A percentile compares a stretch with the other conserved stretches of the same genome.
Conservation (phyloP, 805 yeast species). For the Barnettozyma sucrosica region DNA sequence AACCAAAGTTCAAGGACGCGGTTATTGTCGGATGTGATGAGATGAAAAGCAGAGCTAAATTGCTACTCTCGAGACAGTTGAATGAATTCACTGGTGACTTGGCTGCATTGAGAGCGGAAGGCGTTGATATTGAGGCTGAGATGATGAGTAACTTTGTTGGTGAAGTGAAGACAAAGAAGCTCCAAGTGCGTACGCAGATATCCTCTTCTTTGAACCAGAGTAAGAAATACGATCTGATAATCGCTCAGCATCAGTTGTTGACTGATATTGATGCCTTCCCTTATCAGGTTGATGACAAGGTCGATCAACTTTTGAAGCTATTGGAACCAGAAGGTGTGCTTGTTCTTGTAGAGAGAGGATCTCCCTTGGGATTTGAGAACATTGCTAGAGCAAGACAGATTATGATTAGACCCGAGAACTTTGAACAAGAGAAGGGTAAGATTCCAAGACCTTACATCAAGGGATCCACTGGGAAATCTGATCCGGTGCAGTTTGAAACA, state of each 20-base stretch:
- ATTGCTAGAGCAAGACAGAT: slow-evolving; percentile 88
- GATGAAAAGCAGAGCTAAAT: slow-evolving; percentile 78
- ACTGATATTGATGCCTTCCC: slow-evolving; percentile 59
- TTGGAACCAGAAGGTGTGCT: slow-evolving; percentile 76
- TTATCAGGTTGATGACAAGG: slow-evolving; percentile 60
- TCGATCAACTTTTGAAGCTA: slow-evolving; percentile 52
- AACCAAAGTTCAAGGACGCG: slow-evolving; percentile 61
- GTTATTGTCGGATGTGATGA: slow-evolving; percentile 63
- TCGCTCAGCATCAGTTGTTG: slow-evolving; percentile 74
- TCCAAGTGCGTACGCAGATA: slow-evolving; percentile 50
- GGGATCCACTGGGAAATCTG: slow-evolving; percentile 35
- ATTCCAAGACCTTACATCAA: slow-evolving; percentile 64
- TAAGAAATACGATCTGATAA: slow-evolving; percentile 69
- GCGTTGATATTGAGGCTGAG: slow-evolving; percentile 15
- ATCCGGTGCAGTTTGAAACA: slow-evolving; percentile 14
- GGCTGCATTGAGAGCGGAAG: slow-evolving; percentile 17
- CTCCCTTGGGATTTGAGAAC: slow-evolving; percentile 81
- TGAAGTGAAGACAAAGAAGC: slow-evolving; percentile 49
- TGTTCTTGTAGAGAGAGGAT: slow-evolving; percentile 82
- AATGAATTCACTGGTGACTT: slow-evolving; percentile 37
- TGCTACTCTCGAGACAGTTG: slow-evolving; percentile 64
- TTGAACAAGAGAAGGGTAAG: slow-evolving; percentile 48
- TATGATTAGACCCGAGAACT: slow-evolving; percentile 79
- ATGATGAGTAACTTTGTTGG: slow-evolving; percentile 30
- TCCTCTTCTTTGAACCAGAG: slow-evolving; percentile 41